phyloP scores from a whole-genome alignment of 208 protist species.

The Trypanosoma mega region DNA sequence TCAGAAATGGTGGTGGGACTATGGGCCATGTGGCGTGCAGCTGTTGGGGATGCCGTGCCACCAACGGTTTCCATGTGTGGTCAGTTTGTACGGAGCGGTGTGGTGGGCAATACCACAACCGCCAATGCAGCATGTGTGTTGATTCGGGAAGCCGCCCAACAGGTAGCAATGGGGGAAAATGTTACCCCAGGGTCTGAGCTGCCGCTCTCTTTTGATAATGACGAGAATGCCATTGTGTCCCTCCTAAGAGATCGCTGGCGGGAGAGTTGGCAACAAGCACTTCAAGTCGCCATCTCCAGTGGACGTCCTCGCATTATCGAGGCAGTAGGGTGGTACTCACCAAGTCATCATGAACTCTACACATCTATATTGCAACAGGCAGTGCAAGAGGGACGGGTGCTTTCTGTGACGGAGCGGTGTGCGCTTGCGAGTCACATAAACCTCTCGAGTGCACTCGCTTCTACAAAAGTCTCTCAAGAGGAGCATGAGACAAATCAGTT shows the following conservation, averaged over 20 bases:
- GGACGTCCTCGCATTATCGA: slow-evolving; percentile 34
- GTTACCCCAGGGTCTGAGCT: slow-evolving; percentile 26
- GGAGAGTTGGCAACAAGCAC: slow-evolving; percentile 60
- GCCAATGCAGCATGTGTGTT: slow-evolving; percentile 26
- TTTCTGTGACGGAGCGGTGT: slow-evolving; percentile 34
- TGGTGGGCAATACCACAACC: slow-evolving; percentile 26
- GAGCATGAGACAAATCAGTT: not conserved
- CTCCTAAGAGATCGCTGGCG: slow-evolving; percentile 61
- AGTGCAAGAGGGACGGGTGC: slow-evolving; percentile 1
- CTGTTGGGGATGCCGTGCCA: slow-evolving; percentile 44
- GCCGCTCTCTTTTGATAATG: slow-evolving; percentile 35
- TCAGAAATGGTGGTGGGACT: slow-evolving; percentile 41
- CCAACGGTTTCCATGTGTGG: slow-evolving; percentile 49
- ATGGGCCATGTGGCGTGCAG: slow-evolving; percentile 69
- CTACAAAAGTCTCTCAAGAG: not conserved
- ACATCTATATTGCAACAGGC: slow-evolving; percentile 16
- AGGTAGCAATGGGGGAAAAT: not conserved
- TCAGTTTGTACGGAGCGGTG: slow-evolving; percentile 48
- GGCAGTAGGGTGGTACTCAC: slow-evolving; percentile 32
- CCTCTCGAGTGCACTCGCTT: not conserved
- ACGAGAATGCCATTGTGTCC: slow-evolving; percentile 26
- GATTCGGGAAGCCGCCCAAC: slow-evolving; percentile 13
- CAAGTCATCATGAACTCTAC: slow-evolving; percentile 37
- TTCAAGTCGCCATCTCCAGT: slow-evolving; percentile 49
- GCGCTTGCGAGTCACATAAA: slow-evolving; percentile 37